Evolutionary conservation across 768 basidiomycete genomes (phyloP).

Genomic region (Dioszegia hungarica): DNA sequence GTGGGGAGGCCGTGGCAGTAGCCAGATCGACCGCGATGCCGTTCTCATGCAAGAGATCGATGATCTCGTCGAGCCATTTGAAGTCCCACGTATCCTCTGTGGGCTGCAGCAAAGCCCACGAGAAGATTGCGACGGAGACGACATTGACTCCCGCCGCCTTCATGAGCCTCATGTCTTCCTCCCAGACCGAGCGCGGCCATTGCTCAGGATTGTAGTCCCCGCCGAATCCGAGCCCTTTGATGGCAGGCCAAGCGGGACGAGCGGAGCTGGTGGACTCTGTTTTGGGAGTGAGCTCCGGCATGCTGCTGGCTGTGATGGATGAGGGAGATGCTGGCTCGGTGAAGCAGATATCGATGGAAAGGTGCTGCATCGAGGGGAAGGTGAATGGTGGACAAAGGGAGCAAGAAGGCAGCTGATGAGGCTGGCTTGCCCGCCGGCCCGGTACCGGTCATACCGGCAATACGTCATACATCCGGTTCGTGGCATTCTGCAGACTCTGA

Average conservation of each 20-base stretch:
- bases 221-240: conserved; percentile 10
- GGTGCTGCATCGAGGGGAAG: not conserved
- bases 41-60: conserved; percentile 12
- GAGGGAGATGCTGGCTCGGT: not conserved
- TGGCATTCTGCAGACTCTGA: too few species aligned
- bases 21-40: conserved; percentile 14
- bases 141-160: conserved; percentile 20
- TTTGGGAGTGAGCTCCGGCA: not conserved
- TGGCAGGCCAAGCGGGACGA: not conserved
- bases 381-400: not conserved
- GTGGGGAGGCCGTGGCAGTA: conserved; percentile 19
- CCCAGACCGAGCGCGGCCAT: conserved; percentile 11
- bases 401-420: too few species aligned
- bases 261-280: not conserved
- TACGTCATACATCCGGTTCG: too few species aligned
- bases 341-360: conserved; percentile 3
- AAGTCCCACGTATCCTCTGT: conserved; percentile 17
- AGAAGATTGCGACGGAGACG: conserved; percentile 20
- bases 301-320: not conserved
- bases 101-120: conserved; percentile 15
- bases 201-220: conserved; percentile 24
- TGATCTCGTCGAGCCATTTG: conserved; percentile 15
- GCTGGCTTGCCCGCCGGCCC: too few species aligned
- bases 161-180: conserved; percentile 21
- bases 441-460: too few species aligned